Evolutionary conservation across 306 rosid species (phyloP).

Genomic region (Cucumis hystrix): DNA sequence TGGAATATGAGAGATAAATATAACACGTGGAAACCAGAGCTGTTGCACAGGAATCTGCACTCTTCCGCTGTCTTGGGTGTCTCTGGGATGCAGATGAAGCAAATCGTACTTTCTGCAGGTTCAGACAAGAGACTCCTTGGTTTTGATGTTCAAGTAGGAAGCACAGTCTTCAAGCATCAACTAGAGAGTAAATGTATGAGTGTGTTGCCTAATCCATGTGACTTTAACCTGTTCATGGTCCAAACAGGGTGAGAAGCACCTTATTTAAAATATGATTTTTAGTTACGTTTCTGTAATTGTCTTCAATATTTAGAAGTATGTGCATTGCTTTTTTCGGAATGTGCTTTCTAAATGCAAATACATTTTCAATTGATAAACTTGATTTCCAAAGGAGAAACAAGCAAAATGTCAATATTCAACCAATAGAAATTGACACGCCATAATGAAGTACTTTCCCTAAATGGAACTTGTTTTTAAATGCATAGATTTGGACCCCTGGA

Average conservation of each 20-base stretch:
- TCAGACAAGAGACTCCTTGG: constrained; percentile 84
- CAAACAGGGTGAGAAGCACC: constrained; percentile 46
- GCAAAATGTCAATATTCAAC: not conserved
- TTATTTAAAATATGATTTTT: not conserved
- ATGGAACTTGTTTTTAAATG: not conserved
- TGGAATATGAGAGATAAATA: constrained; percentile 61
- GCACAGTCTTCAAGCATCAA: constrained; percentile 67
- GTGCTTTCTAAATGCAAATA: not conserved
- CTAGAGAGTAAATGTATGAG: constrained; percentile 87
- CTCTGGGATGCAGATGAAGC: constrained; percentile 81
- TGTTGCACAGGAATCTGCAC: constrained; percentile 64
- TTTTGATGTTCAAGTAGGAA: constrained; percentile 45
- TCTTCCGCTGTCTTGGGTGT: constrained; percentile 98
- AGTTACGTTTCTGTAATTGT: not conserved
- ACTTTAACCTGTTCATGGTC: constrained; percentile 76
- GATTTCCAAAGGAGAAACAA: not conserved
- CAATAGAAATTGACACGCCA: not conserved
- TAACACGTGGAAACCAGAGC: constrained; percentile 66
- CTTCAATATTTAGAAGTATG: not conserved
- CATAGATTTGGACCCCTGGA: not conserved
- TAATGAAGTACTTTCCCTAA: not conserved
- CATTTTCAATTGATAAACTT: not conserved
- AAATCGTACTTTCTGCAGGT: constrained; percentile 70
- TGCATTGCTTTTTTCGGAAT: not conserved
- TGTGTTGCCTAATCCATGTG: constrained; percentile 66